Evolutionary conservation across 2,329 filamentous ascomycete genomes (phyloP), one percentile per base, ranked within the genome.

Genomic region (Neonectria sp.): DNA sequence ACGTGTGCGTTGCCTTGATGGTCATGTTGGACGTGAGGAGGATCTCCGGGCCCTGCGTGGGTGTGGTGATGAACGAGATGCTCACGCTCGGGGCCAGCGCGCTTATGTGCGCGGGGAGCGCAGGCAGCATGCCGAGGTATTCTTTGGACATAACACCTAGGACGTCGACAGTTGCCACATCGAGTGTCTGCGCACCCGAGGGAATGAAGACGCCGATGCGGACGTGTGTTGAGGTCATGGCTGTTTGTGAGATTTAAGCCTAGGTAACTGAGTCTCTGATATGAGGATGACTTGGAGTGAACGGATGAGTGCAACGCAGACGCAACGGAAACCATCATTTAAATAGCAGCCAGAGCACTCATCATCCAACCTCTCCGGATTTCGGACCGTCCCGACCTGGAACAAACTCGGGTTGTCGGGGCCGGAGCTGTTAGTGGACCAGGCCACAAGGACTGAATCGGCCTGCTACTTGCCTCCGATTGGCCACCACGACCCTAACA

Each of bases 121-220:
- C 71, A 11, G 70, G 62, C 3, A 84, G 24, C 1, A 59, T 2
- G 1, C 69, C 61, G 17, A 88, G 69, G 71, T 88, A 88, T 55
- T 84, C 80, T 63, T 81, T 77, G 63, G 81, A 82, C 77, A 87
- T 82, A 68, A 79, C 79, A 35, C 79, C 83, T 21, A 89, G 80
- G 57, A 88, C 77, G 75, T 89, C 86, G 60, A 88, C 79, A 55
- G 83, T 83, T 11, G 86, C 86, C 5, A 81, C 72, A 74, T 89
- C 87, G 21, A 89, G 82, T 9, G 86, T 75, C 68, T 89, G 86
- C 12, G 81, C 79, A 2, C 79, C 79, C 3, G 71, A 68, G 2
- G 86, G 85, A 55, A 88, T 78, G 74, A 86, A 88, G 62, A 89
- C 85, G 25, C 86, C 87, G 55, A 89, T 81, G 48, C 76, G 81